phyloP scores from a whole-genome alignment of 371 early-diverging fungal genomes.

The Parasitella parasitica region DNA sequence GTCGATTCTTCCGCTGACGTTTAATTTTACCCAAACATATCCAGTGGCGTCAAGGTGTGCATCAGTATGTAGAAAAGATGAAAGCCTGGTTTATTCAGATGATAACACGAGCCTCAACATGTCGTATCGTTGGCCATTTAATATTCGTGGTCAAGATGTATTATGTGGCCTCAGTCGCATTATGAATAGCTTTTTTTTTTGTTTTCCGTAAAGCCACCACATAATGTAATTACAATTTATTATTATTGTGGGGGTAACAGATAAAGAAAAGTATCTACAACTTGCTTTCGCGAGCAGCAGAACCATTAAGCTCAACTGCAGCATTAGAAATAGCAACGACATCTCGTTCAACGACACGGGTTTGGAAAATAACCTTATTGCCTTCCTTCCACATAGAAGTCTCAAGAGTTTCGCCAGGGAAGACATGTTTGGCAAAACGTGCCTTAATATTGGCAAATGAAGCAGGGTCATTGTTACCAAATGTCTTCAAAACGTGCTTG shows the following conservation, averaged over 20 bases:
- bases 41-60: neutral
- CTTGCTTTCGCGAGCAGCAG: slow-evolving; percentile 40
- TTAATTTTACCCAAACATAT: neutral
- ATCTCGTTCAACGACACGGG: slow-evolving; percentile 90
- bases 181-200: too few relatives aligned
- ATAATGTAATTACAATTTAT: neutral
- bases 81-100: neutral
- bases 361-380: slow-evolving; percentile 86
- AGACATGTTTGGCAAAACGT: slow-evolving; percentile 88
- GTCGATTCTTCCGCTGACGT: neutral
- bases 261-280: slow-evolving; percentile 1
- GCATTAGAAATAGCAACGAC: slow-evolving; percentile 84
- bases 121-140: too few relatives aligned
- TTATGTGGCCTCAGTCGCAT: too few relatives aligned
- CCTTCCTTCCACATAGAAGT: slow-evolving; percentile 95
- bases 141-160: too few relatives aligned
- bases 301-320: slow-evolving; percentile 69
- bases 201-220: too few relatives aligned
- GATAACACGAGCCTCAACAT: too few relatives aligned
- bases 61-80: neutral
- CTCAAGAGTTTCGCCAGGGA: slow-evolving; percentile 96
- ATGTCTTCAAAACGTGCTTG: slow-evolving; percentile 82
- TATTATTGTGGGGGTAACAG: neutral
- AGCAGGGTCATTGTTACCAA: slow-evolving; percentile 69
- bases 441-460: slow-evolving; percentile 86